Percentiles rank a stretch among this genome's conserved stretches.
These are phyloP conservation scores for Lachancea kluyveri DNA, from an alignment of 805 yeast species.

Conservation along the genomic window DNA sequence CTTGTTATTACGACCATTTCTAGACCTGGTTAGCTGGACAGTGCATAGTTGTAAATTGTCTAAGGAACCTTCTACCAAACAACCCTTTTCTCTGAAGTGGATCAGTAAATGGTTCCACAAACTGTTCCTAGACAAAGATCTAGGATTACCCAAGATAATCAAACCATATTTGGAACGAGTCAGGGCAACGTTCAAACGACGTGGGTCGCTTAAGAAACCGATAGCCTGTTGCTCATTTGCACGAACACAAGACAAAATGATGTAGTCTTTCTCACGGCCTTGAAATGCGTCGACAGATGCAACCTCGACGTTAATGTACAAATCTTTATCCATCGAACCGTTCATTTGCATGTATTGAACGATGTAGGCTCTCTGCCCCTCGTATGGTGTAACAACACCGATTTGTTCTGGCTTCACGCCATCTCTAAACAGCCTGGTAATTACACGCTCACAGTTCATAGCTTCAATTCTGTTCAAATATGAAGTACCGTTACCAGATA, in stretches of 20 bases:
- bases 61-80: conserved; percentile 84
- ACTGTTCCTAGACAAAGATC: conserved; percentile 59
- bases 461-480: conserved; percentile 85
- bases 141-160: conserved; percentile 77
- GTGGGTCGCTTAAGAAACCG: conserved; percentile 79
- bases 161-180: conserved; percentile 85
- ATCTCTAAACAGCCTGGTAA: conserved; percentile 65
- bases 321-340: conserved; percentile 58
- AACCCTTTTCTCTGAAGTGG: conserved; percentile 78
- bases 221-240: conserved; percentile 68
- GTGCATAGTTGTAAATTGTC: conserved; percentile 71
- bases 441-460: conserved; percentile 74
- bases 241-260: conserved; percentile 91
- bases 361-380: conserved; percentile 83
- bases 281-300: conserved; percentile 98
- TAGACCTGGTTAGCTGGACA: conserved; percentile 42
- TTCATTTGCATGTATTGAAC: conserved; percentile 71
- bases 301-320: conserved; percentile 72
- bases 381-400: conserved; percentile 92
- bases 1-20: conserved; percentile 1
- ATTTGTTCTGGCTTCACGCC: conserved; percentile 77
- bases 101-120: conserved; percentile 75
- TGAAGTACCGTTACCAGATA: conserved; percentile 74
- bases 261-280: conserved; percentile 94
- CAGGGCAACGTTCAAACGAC: conserved; percentile 83